Percentiles rank a stretch among this genome's conserved stretches.
Evolutionary conservation across 2,329 filamentous ascomycete genomes (phyloP).

Genomic region (Colletotrichum melonis): DNA sequence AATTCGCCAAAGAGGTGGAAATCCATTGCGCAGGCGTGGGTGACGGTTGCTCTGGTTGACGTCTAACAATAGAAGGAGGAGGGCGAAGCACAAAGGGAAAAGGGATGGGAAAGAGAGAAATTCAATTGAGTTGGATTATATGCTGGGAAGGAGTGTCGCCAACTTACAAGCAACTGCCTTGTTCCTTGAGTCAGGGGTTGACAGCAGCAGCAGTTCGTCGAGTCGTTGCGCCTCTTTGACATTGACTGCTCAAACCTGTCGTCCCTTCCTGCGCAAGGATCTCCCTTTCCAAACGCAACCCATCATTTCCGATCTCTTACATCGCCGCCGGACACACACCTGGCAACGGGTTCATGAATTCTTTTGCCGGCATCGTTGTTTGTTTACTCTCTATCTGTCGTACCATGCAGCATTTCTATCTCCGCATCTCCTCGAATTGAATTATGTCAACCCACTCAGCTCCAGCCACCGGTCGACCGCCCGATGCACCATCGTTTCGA

Average conservation of each 20-base stretch:
- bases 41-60: not conserved
- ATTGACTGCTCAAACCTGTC: not conserved
- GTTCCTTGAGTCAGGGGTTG: not conserved
- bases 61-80: not conserved
- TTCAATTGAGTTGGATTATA: not conserved
- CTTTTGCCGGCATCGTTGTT: slow-evolving; percentile 1
- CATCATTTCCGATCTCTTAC: not conserved
- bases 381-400: slow-evolving; percentile 16
- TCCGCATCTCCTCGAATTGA: not conserved
- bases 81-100: not conserved
- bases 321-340: not conserved
- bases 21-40: not conserved
- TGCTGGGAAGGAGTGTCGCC: not conserved
- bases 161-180: not conserved
- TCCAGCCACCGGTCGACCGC: not conserved
- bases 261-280: slow-evolving; percentile 8
- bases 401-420: not conserved
- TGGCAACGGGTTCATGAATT: not conserved
- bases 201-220: not conserved
- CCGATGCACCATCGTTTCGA: slow-evolving; percentile 13
- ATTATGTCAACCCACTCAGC: slow-evolving; percentile 22
- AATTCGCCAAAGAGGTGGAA: not conserved
- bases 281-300: slow-evolving; percentile 4
- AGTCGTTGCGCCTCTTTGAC: not conserved
- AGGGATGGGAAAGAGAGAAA: not conserved